Conservation (phyloP, 2,329 filamentous ascomycete species). For the Colletotrichum simmondsii region DNA sequence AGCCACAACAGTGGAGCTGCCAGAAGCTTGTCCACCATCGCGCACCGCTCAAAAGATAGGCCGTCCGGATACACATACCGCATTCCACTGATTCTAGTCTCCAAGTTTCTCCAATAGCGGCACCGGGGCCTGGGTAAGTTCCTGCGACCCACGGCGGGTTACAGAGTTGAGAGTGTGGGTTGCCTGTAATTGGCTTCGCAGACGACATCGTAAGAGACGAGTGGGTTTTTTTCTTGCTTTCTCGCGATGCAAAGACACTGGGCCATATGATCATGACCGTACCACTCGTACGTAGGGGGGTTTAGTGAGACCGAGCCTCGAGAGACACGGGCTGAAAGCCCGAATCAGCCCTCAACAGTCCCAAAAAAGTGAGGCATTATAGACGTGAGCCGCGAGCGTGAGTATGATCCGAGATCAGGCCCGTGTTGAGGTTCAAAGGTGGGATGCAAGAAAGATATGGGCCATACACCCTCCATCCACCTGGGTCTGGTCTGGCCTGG, state of each 20-base stretch:
- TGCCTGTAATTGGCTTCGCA: background rate
- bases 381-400: background rate
- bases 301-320: background rate
- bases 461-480: background rate
- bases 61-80: background rate
- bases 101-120: background rate
- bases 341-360: background rate
- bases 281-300: background rate
- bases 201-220: background rate
- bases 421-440: background rate
- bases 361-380: background rate
- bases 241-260: background rate
- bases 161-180: conserved; percentile 16
- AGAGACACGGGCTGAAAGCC: background rate
- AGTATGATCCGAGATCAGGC: background rate
- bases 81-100: background rate
- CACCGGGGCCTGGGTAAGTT: background rate
- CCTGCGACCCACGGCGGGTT: conserved; percentile 19
- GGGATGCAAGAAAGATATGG: background rate
- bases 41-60: background rate
- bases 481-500: conserved; percentile 14
- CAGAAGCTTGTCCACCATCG: conserved; percentile 17
- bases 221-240: background rate
- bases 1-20: conserved; percentile 16
- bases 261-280: background rate